Evolutionary conservation across 2,329 filamentous ascomycete genomes (phyloP), one percentile per base, ranked within the genome.

Genomic region (Rugonectria rugulosa): DNA sequence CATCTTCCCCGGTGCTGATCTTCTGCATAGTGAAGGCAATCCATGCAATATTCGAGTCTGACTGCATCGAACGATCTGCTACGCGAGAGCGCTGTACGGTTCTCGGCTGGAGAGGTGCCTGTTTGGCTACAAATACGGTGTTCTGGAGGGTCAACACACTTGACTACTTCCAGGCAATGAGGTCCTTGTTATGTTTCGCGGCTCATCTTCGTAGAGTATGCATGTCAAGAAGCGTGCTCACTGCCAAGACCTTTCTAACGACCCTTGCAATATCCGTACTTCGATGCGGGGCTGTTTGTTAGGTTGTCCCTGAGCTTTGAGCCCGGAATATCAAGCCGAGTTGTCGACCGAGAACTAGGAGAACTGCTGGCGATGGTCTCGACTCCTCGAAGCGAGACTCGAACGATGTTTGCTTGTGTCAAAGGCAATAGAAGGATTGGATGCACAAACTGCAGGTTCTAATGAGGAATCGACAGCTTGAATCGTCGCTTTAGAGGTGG

Each of bases 241-340:
- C 49, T 36, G 50, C 49, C 46, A 41, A 45, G 40, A 47, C n/a
- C n/a, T n/a, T n/a, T n/a, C n/a, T n/a, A n/a, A n/a, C n/a, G n/a
- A 9, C 9, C 24, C 24, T 24, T 32, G 37, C 48, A 45, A 36
- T 46, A 34, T 19, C 11, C 38, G 29, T 49, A 12, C 44, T 26
- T n/a, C 24, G 42, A 31, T 46, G 53, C 56, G 59, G 54, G 53
- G 59, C 59, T 45, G 32, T 40, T 60, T 37, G 32, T 49, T 61
- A 60, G 57, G 31, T 46, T 40, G 54, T 60, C 31, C 59, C 61
- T 63, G 51, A 63, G 54, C 57, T 60, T 60, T 62, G 59, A 62
- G 61, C 54, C 55, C 57, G 59, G 61, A 56, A 57, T 52, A 50
- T 59, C 32, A 62, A 62, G 57, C 53, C 31, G 51, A 48, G 45